These are phyloP conservation scores for Chlamydomonas sp. DNA, from an alignment of 139 green algal genomes.

Conservation along the genomic window DNA sequence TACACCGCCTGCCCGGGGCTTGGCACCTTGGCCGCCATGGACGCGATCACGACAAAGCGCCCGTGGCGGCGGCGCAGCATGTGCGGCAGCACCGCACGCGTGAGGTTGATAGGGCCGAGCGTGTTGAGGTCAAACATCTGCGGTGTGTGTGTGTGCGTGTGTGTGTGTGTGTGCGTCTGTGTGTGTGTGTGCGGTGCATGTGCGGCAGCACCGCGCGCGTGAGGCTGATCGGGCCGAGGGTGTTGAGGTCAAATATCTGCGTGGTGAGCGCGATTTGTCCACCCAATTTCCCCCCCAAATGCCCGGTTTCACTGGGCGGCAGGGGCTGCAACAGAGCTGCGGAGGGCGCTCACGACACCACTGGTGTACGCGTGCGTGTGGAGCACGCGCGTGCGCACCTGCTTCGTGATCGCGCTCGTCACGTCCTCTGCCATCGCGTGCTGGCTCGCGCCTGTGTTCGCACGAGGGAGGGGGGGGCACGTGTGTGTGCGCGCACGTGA, in stretches of 20 bases:
- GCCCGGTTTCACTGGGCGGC: too few relatives aligned
- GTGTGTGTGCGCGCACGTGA: too few relatives aligned
- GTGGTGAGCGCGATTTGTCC: too few relatives aligned
- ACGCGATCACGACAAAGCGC: slow-evolving; percentile 61
- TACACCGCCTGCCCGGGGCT: slow-evolving; percentile 61
- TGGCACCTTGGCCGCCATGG: slow-evolving; percentile 69
- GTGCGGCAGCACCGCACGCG: slow-evolving; percentile 54
- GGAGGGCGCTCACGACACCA: too few relatives aligned
- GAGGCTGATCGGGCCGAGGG: slow-evolving; percentile 57
- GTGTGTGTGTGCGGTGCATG: too few relatives aligned
- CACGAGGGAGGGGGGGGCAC: too few relatives aligned
- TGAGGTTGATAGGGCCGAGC: slow-evolving; percentile 61
- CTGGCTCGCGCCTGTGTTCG: slow-evolving; percentile 56
- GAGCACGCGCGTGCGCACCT: too few relatives aligned
- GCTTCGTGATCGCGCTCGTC: slow-evolving; percentile 40
- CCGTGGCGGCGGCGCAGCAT: slow-evolving; percentile 48
- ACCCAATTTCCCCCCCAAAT: too few relatives aligned
- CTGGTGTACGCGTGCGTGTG: too few relatives aligned
- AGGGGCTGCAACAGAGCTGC: too few relatives aligned
- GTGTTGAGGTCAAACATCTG: slow-evolving; percentile 69
- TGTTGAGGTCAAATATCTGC: slow-evolving; percentile 72
- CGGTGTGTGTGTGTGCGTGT: too few relatives aligned
- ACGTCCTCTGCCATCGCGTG: slow-evolving; percentile 58
- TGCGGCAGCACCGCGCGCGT: slow-evolving; percentile 57
- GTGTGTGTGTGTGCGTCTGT: too few relatives aligned